Conservation (phyloP, 768 basidiomycete genomes). For the Tylopilus felleus region DNA sequence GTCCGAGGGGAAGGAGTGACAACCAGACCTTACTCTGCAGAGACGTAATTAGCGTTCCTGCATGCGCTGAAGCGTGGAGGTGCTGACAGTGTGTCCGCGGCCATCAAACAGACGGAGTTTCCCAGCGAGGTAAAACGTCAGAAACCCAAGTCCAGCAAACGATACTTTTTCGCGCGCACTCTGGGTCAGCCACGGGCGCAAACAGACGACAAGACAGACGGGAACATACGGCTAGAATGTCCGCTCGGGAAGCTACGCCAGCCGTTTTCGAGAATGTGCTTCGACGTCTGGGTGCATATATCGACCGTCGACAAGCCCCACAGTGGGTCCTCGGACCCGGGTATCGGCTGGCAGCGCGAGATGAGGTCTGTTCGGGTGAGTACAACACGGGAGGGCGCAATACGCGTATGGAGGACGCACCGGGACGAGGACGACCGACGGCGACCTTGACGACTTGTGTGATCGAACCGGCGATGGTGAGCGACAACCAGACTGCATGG, state of each 20-base stretch:
- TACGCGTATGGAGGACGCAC: constrained; percentile 31
- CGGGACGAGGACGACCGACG: constrained; percentile 88
- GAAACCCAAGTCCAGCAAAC: constrained; percentile 89
- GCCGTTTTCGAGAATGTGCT: constrained; percentile 63
- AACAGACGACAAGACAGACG: too few relatives aligned
- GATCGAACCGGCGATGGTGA: constrained; percentile 68
- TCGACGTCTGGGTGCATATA: constrained; percentile 74
- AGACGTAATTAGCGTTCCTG: neutral
- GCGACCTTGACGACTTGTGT: constrained; percentile 82
- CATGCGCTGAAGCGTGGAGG: neutral
- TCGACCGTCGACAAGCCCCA: constrained; percentile 68
- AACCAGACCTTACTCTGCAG: constrained; percentile 77
- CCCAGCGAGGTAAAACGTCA: constrained; percentile 84
- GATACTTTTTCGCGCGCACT: constrained; percentile 50
- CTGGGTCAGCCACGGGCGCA: neutral
- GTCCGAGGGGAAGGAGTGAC: constrained; percentile 67
- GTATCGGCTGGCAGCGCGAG: constrained; percentile 55
- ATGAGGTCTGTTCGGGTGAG: constrained; percentile 21
- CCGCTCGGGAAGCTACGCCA: constrained; percentile 92
- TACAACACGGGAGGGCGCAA: neutral
- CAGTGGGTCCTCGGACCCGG: constrained; percentile 60
- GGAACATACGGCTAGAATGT: constrained; percentile 73
- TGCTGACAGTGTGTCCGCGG: constrained; percentile 63
- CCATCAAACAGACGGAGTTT: constrained; percentile 87
- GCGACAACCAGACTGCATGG: constrained; percentile 59